phyloP scores from a whole-genome alignment of 176 grass and related monocot genomes.

The Tillandsia leiboldiana region DNA sequence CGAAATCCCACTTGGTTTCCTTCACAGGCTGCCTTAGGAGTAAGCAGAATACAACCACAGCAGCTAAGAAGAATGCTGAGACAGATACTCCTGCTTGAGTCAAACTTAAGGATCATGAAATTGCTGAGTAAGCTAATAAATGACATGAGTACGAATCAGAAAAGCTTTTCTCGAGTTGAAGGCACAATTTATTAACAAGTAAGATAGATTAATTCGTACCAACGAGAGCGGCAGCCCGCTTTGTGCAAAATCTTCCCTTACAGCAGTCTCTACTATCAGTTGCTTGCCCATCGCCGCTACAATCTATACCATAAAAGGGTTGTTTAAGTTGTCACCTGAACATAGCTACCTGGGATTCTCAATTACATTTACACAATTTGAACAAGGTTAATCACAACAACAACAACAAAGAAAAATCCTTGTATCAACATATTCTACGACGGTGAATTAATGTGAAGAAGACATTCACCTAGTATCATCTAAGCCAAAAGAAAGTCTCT shows the following conservation, averaged over 20 bases:
- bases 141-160: no score
- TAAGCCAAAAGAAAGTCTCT: no score
- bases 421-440: neutral
- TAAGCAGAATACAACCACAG: conserved; percentile 49
- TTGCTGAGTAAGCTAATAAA: no score
- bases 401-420: neutral
- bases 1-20: conserved; percentile 39
- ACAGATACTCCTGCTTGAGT: conserved; percentile 43
- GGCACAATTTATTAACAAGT: no score
- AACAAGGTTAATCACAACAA: neutral
- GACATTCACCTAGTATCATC: no score
- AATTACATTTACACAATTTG: no score
- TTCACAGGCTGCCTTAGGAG: conserved; percentile 63
- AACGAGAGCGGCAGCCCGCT: conserved; percentile 40
- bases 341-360: neutral
- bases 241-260: conserved; percentile 64
- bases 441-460: no score
- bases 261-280: conserved; percentile 32
- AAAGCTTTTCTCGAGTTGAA: no score
- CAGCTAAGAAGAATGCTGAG: conserved; percentile 54
- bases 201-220: conserved; percentile 25
- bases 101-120: neutral
- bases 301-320: conserved; percentile 31
- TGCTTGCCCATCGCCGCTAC: conserved; percentile 24
- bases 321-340: neutral